Conservation (phyloP, 345 rosid genomes). For the Physaria fendleri region DNA sequence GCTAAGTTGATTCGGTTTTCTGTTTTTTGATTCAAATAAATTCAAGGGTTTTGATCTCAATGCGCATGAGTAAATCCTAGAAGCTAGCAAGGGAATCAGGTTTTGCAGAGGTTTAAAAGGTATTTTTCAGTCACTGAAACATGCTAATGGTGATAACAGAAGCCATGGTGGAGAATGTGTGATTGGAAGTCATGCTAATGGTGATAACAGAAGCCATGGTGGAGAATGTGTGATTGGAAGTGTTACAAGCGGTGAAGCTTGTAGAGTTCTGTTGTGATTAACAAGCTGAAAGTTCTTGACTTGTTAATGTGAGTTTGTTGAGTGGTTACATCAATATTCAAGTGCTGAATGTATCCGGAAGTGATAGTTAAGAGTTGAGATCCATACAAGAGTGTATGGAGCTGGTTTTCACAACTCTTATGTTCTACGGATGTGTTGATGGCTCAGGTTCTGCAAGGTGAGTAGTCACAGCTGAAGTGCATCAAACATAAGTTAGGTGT, state of each 20-base stretch:
- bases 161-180: not conserved
- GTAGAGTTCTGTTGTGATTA: not conserved
- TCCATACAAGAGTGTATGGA: not conserved
- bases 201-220: no score
- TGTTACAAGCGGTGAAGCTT: not conserved
- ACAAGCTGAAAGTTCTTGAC: not conserved
- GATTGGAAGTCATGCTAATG: not conserved
- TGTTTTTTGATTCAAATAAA: not conserved
- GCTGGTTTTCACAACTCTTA: not conserved
- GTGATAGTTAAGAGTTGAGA: not conserved
- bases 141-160: not conserved
- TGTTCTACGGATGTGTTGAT: not conserved
- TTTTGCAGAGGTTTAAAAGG: not conserved
- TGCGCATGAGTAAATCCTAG: not conserved
- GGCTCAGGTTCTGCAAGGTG: not conserved
- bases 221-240: no score
- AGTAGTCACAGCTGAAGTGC: not conserved
- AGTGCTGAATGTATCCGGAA: not conserved
- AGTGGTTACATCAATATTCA: not conserved
- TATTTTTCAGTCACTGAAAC: not conserved
- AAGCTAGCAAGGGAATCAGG: slow-evolving; percentile 4
- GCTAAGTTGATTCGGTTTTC: not conserved
- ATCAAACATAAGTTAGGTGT: not conserved
- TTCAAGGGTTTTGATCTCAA: not conserved
- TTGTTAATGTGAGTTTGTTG: not conserved